Evolutionary conservation across 1,284 basidiomycete genomes (phyloP).

Genomic region (Ceratobasidium sp.): DNA sequence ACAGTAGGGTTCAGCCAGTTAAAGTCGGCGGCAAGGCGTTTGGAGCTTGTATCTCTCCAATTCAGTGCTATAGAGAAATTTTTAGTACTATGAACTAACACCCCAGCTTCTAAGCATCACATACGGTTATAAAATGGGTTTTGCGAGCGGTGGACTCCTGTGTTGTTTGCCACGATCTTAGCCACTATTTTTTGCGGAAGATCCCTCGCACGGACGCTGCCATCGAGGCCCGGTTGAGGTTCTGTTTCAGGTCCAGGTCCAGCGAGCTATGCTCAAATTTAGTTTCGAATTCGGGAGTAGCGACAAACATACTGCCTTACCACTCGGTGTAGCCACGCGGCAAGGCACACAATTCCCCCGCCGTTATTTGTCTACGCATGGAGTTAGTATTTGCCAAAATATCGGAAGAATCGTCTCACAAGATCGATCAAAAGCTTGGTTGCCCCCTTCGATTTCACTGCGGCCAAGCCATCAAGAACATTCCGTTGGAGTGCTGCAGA

Average conservation of each 20-base stretch:
- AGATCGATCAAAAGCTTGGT: conserved; percentile 72
- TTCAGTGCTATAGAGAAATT: not conserved
- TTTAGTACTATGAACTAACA: not conserved
- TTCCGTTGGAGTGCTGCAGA: conserved; percentile 54
- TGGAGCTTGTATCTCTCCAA: conserved; percentile 7
- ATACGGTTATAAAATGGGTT: conserved; percentile 25
- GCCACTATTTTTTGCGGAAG: conserved; percentile 34
- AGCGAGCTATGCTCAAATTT: conserved; percentile 19
- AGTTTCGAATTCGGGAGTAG: not conserved
- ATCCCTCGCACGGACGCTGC: conserved; percentile 33
- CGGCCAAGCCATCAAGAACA: conserved; percentile 65
- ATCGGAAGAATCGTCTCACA: conserved; percentile 55
- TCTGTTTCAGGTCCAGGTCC: conserved; percentile 29
- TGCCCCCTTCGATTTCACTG: conserved; percentile 65
- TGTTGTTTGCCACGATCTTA: conserved; percentile 8
- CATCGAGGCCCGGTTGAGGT: conserved; percentile 31
- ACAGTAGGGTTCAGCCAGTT: conserved; percentile 38
- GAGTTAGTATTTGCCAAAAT: not conserved
- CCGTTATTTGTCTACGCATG: conserved; percentile 68
- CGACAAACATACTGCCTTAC: not conserved
- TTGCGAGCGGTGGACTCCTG: not conserved
- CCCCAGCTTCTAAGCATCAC: not conserved
- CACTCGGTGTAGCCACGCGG: conserved; percentile 37
- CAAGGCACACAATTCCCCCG: conserved; percentile 59
- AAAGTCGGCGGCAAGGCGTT: conserved; percentile 20